These are phyloP conservation scores for Epichloe aotearoae DNA, from an alignment of 2,329 filamentous ascomycete genomes.

Conservation along the genomic window DNA sequence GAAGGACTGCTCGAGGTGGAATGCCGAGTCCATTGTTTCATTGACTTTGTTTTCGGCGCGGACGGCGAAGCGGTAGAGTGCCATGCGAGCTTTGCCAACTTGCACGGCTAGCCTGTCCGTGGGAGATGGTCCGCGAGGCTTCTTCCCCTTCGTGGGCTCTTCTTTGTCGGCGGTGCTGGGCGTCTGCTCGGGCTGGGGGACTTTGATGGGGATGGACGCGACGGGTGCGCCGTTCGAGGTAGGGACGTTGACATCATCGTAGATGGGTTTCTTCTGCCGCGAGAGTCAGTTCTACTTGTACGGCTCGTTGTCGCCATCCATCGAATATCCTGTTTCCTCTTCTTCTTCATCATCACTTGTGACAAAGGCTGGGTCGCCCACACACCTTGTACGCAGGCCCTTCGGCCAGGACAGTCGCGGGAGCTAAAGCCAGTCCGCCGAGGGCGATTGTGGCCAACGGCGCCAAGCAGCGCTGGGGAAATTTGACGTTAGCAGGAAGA, in stretches of 20 bases:
- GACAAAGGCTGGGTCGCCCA: neutral
- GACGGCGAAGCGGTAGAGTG: constrained; percentile 63
- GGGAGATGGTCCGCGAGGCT: constrained; percentile 50
- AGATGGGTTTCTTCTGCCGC: constrained; percentile 55
- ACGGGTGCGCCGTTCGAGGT: constrained; percentile 14
- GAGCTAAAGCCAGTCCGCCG: constrained; percentile 33
- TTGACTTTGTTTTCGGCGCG: constrained; percentile 74
- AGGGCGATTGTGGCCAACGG: constrained; percentile 40
- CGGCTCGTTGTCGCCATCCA: neutral
- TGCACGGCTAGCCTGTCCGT: constrained; percentile 81
- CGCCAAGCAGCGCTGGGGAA: constrained; percentile 35
- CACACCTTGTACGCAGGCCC: constrained; percentile 26
- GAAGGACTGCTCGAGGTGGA: constrained; percentile 79
- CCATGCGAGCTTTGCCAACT: constrained; percentile 67
- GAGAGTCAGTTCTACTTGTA: neutral
- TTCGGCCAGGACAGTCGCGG: constrained; percentile 38
- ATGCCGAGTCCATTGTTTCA: constrained; percentile 62
- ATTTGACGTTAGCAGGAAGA: constrained; percentile 15
- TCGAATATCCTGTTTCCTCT: neutral
- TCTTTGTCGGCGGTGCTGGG: constrained; percentile 16
- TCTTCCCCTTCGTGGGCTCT: constrained; percentile 16
- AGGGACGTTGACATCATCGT: constrained; percentile 52
- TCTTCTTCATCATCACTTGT: neutral
- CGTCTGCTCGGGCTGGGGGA: constrained; percentile 11
- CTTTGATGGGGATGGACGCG: constrained; percentile 15